Conservation (phyloP, 2,329 filamentous ascomycete species). For the Neodidymelliopsis sp. region DNA sequence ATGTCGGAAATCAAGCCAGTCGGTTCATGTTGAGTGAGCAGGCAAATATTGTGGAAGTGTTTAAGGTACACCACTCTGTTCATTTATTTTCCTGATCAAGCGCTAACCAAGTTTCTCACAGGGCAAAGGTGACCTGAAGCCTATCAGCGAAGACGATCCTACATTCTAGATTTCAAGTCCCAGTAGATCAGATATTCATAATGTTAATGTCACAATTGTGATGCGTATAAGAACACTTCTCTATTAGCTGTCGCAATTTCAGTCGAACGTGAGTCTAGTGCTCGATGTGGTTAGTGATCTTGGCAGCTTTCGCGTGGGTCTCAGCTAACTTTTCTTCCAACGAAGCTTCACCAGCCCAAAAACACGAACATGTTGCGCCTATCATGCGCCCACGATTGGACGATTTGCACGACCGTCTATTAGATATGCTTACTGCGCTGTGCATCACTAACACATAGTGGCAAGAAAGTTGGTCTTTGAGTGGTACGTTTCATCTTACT, state of each 20-base stretch:
- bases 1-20: conserved; percentile 59
- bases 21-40: conserved; percentile 63
- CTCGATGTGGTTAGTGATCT: neutral
- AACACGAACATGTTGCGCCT: conserved; percentile 8
- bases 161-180: conserved; percentile 15
- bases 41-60: conserved; percentile 59
- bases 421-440: neutral
- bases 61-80: conserved; percentile 45
- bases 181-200: neutral
- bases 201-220: neutral
- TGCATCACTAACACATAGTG: neutral
- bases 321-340: conserved; percentile 13
- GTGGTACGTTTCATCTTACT: conserved; percentile 9
- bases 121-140: conserved; percentile 56
- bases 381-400: neutral
- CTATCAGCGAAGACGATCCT: conserved; percentile 48
- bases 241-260: neutral
- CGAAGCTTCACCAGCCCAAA: conserved; percentile 3
- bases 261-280: neutral
- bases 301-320: conserved; percentile 1
- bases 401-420: no score
- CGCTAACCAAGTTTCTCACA: neutral
- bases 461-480: neutral
- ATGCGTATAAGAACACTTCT: no score
- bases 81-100: neutral